Base-by-base conservation (phyloP, 169 alveolate species). In the Cryptosporidium ubiquitum region DNA sequence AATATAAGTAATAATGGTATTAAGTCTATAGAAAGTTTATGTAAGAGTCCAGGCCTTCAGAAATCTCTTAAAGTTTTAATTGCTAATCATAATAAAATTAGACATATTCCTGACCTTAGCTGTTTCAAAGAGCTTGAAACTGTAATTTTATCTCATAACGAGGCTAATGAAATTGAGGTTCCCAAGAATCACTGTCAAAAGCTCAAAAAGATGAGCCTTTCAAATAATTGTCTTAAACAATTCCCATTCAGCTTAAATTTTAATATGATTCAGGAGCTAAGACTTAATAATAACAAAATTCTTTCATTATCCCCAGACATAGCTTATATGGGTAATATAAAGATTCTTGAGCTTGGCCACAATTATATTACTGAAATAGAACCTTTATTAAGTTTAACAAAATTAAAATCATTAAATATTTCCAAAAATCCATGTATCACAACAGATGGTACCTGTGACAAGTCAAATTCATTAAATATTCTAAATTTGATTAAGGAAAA, bases 341-440 rank as follows among this genome's bases (percentile, higher is more conserved):
- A 49, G 69, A 79, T 79, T 33, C 66, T 79, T 6, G 89, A 79
- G 61, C 73, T 79, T 79, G 89, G 89, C n/a, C 44, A 79, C 31
- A 79, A 79, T 51, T 61, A 23, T 40, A 61, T 79, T 42, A 31
- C 75, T 42, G 49, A 79, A 18, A 12, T 44, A 16, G 47, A 60
- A 10, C 73, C 73, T 10, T 26, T 79, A 61, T 44, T 79, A 16
- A 60, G 55, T 14, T 42, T 79, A 18, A 58, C 16, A 47, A 79
- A 79, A 31, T 1, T 79, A 0, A 79, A 61, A 29, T 58, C 55
- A 40, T 42, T 79, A 39, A 79, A 64, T 61, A 79, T 79, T 37
- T 61, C 75, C 5, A 79, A 61, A 18, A 79, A 79, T 64, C 89
- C 89, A 20, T 79, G 89, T 42, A 42, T 79, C 18, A 23, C 31